A percentile compares a stretch with the other conserved stretches of the same genome.
phyloP scores from a whole-genome alignment of 371 early-diverging fungal genomes.

The Actinomortierella wolfii region DNA sequence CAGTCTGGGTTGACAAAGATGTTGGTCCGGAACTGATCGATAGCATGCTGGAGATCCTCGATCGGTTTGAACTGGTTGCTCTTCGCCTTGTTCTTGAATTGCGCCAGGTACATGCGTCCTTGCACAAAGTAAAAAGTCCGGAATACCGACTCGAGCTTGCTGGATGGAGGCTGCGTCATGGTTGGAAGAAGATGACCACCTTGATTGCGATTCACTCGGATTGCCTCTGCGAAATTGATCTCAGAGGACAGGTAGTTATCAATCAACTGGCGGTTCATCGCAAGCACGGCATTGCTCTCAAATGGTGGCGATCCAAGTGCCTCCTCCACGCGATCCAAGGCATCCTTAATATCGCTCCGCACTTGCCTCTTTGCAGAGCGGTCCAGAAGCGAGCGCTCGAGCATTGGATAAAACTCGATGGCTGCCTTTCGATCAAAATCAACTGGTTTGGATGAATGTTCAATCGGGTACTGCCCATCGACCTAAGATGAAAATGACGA shows the following conservation, averaged over 20 bases:
- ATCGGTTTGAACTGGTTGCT: constrained; percentile 58
- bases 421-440: constrained; percentile 61
- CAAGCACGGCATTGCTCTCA: constrained; percentile 39
- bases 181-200: constrained; percentile 13
- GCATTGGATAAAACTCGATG: constrained; percentile 53
- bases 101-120: constrained; percentile 63
- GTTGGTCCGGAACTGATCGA: constrained; percentile 60
- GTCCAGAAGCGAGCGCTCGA: constrained; percentile 50
- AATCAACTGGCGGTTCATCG: constrained; percentile 49
- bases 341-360: constrained; percentile 60
- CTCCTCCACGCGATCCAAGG: constrained; percentile 58
- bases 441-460: constrained; percentile 56
- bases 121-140: constrained; percentile 61
- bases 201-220: constrained; percentile 11
- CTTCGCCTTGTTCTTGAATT: constrained; percentile 61
- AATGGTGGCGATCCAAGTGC: constrained; percentile 59
- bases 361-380: constrained; percentile 50
- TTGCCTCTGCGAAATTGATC: constrained; percentile 40
- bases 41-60: constrained; percentile 64
- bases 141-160: constrained; percentile 44
- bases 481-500: constrained; percentile 47
- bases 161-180: constrained; percentile 41
- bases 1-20: constrained; percentile 63
- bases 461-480: constrained; percentile 56
- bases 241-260: constrained; percentile 45